Evolutionary conservation across 2,329 filamentous ascomycete genomes (phyloP).

Genomic region (Colletotrichum chrysophilum): DNA sequence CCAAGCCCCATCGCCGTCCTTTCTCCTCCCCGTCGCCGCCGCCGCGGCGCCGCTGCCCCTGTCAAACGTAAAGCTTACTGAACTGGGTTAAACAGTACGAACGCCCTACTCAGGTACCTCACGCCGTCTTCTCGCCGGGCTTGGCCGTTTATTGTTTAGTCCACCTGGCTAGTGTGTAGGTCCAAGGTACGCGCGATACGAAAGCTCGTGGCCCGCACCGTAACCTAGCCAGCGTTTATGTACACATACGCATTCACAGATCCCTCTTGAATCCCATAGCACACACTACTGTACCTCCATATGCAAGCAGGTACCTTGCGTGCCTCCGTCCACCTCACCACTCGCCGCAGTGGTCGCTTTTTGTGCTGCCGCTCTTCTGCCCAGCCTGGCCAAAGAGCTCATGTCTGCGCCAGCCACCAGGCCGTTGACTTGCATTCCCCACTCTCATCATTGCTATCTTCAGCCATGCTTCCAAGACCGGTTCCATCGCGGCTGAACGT

Average conservation of each 20-base stretch:
- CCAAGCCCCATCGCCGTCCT: slow-evolving; percentile 3
- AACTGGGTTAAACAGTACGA: slow-evolving; percentile 9
- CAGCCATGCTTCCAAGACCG: slow-evolving; percentile 19
- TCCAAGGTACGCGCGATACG: slow-evolving; percentile 12
- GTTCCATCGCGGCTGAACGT: slow-evolving; percentile 17
- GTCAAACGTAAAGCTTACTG: slow-evolving; percentile 18
- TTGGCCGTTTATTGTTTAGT: slow-evolving; percentile 5
- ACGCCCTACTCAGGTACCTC: slow-evolving; percentile 14
- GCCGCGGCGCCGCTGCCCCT: slow-evolving; percentile 14
- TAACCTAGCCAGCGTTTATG: not conserved
- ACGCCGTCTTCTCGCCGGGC: slow-evolving; percentile 8
- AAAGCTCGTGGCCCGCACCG: slow-evolving; percentile 1
- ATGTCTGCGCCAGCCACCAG: slow-evolving; percentile 14
- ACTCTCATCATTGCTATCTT: slow-evolving; percentile 15
- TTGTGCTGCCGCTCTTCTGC: not conserved
- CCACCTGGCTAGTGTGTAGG: slow-evolving; percentile 1
- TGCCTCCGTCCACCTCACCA: not conserved
- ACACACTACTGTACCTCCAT: slow-evolving; percentile 11
- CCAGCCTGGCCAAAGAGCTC: not conserved
- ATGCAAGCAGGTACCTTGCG: slow-evolving; percentile 19
- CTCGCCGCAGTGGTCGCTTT: not conserved
- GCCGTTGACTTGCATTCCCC: slow-evolving; percentile 16
- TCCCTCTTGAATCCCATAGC: slow-evolving; percentile 15
- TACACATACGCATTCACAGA: slow-evolving; percentile 11
- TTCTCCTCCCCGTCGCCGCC: slow-evolving; percentile 7